Evolutionary conservation across 2,329 filamentous ascomycete genomes (phyloP), one percentile per base, ranked within the genome.

Genomic region (Penicillium sp.): DNA sequence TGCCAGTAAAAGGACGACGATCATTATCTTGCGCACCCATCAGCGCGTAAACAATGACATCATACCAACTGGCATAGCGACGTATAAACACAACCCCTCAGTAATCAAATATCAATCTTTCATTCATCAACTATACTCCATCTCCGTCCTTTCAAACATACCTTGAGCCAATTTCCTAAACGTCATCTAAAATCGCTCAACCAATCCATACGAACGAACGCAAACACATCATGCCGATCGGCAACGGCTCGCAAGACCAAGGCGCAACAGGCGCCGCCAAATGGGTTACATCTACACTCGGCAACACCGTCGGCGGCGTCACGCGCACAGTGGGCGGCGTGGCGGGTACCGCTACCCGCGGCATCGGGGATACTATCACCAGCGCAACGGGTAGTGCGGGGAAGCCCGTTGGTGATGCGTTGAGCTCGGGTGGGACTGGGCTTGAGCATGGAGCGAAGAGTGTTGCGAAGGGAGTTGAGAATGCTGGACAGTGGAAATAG

Each of bases 261-360:
- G 76, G 76, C 54, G 71, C 74, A 44, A 77, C 76, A 0, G 76
- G 75, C 43, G 76, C 77, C 48, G 72, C 78, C 47, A 79, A 78
- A 56, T 78, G 78, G 56, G 77, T 79, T 43, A 81, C 78, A 4
- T 78, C 75, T 1, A 79, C 78, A 1, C 64, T 80, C 24, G 79
- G 79, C 43, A 81, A 81, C 61, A 75, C 75, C 0, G 73, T 75
- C 35, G 78, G 78, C n/a, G 79, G 79, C 31, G 65, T 80, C 15
- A 72, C 76, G 6, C 75, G 76, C 51, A 81, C 78, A 2, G 69
- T 77, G 2, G 78, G 79, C 12, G 76, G 77, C 27, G 71, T 81
- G 1, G 75, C 80, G 12, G 79, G 80, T 43, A 80, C 80, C 0
- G 78, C 78, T 1, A 76, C 77, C n/a, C 75, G 78, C 9, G 81